Percentiles rank a stretch among this genome's conserved stretches.
phyloP scores from a whole-genome alignment of 2,329 filamentous ascomycete species.

The Claviceps africana region DNA sequence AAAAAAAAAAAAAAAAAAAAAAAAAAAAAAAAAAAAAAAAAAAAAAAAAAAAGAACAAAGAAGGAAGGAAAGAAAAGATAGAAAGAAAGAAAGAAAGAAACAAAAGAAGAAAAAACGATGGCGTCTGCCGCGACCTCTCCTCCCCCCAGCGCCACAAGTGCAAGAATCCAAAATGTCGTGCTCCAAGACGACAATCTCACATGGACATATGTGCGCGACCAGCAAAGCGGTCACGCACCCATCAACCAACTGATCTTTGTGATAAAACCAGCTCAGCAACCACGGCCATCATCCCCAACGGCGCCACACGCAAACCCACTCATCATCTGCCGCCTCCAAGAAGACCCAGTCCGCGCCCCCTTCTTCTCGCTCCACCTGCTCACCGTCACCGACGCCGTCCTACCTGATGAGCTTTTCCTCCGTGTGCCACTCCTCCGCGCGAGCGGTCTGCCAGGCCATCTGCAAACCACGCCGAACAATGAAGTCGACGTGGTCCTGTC shows the following conservation, averaged over 20 bases:
- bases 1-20: too few species aligned
- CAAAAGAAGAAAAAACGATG: background rate
- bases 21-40: background rate
- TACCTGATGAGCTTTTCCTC: constrained; percentile 23
- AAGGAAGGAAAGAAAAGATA: background rate
- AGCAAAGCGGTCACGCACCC: constrained; percentile 7
- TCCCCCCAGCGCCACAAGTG: background rate
- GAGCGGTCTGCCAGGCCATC: constrained; percentile 23
- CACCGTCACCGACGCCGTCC: constrained; percentile 11
- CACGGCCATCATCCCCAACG: background rate
- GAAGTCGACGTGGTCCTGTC: constrained; percentile 53
- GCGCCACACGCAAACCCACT: background rate
- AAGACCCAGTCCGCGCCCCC: constrained; percentile 16
- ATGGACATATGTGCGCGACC: constrained; percentile 13
- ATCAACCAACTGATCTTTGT: constrained; percentile 18
- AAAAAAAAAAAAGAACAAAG: background rate
- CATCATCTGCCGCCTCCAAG: constrained; percentile 25
- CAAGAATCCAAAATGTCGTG: constrained; percentile 10
- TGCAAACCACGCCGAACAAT: constrained; percentile 12
- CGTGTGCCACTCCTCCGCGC: constrained; percentile 17
- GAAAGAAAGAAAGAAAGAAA: too few species aligned
- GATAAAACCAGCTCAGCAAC: constrained; percentile 2
- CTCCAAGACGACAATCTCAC: constrained; percentile 13
- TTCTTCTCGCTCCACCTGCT: constrained; percentile 16
- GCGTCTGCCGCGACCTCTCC: background rate